Evolutionary conservation across 2,329 filamentous ascomycete genomes (phyloP), one percentile per base, ranked within the genome.

Genomic region (Diaporthe velutina): DNA sequence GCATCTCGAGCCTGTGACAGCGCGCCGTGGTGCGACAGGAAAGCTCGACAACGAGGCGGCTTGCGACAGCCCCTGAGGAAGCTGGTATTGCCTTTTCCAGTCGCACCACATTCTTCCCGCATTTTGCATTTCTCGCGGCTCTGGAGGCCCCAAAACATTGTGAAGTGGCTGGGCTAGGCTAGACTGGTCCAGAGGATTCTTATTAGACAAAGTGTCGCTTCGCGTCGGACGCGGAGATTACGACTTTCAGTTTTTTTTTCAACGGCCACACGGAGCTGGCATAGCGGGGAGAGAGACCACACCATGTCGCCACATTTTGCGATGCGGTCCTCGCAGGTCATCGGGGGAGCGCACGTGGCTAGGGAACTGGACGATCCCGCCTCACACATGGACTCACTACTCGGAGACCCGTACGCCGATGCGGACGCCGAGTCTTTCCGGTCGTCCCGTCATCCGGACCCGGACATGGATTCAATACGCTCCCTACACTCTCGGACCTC

Each of bases 381-480:
- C 40, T 70, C 72, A 28, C 68, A 72, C 22, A 35, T 74, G 40
- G 72, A 76, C 45, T 48, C 67, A 10, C 25, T 67, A 25, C 73
- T 66, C 17, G 57, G 71, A 7, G 66, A 71, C 28, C 55, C 73
- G n/a, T 73, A 54, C 40, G 40, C 50, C 64, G 71, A 74, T 60
- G 58, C 35, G 33, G 61, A 73, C 61, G 73, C 73, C 60, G 74
- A 61, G 67, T 76, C 74, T n/a, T n/a, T 68, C 66, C 74, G 71
- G 22, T 74, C 55, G 40, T 60, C 42, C 55, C 68, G 54, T 25
- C 57, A 72, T n/a, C 70, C 40, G 55, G 71, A 74, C 52, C 28
- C 67, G 58, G 74, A 76, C 40, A 55, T 73, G 61, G 66, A 71
- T 22, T 52, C 58, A 52, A 54, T 73, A 73, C 68, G 57, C 45